Evolutionary conservation across 1,284 basidiomycete genomes (phyloP).

Genomic region (Ceratobasidium sp.): DNA sequence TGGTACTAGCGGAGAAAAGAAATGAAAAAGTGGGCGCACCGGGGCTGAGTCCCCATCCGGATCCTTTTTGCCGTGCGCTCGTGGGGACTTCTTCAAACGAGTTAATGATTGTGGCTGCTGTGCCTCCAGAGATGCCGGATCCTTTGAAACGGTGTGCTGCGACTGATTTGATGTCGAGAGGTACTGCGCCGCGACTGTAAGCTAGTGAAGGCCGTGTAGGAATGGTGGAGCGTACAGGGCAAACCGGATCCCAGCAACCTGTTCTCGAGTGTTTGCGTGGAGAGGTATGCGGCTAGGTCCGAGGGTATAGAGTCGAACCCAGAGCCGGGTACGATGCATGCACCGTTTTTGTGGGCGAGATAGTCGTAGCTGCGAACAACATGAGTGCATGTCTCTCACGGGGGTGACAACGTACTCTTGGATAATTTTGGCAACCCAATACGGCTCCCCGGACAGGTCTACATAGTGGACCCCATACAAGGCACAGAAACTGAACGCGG

Average conservation of each 20-base stretch:
- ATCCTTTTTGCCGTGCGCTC: slow-evolving; percentile 54
- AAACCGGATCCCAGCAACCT: slow-evolving; percentile 53
- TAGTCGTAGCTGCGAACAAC: slow-evolving; percentile 66
- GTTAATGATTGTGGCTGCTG: slow-evolving; percentile 66
- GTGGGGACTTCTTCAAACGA: slow-evolving; percentile 62
- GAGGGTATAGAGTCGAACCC: slow-evolving; percentile 82
- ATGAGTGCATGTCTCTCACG: slow-evolving; percentile 29
- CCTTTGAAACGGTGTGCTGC: slow-evolving; percentile 65
- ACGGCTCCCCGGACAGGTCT: slow-evolving; percentile 67
- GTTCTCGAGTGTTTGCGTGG: slow-evolving; percentile 62
- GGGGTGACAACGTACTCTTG: slow-evolving; percentile 54
- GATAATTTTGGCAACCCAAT: slow-evolving; percentile 66
- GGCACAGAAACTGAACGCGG: slow-evolving; percentile 58
- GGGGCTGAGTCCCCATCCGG: slow-evolving; percentile 69
- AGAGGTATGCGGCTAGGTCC: slow-evolving; percentile 70
- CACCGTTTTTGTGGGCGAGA: slow-evolving; percentile 69
- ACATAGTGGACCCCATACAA: slow-evolving; percentile 69
- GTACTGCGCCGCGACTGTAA: slow-evolving; percentile 50
- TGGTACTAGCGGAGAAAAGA: background rate
- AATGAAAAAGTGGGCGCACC: slow-evolving; percentile 55
- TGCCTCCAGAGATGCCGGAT: slow-evolving; percentile 72
- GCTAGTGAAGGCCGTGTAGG: background rate
- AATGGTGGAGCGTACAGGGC: slow-evolving; percentile 48
- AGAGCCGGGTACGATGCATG: slow-evolving; percentile 75
- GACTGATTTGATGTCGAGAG: slow-evolving; percentile 53